These are phyloP conservation scores for Gracilaria domingensis DNA, from an alignment of 23 red algal genomes.

Conservation along the genomic window DNA sequence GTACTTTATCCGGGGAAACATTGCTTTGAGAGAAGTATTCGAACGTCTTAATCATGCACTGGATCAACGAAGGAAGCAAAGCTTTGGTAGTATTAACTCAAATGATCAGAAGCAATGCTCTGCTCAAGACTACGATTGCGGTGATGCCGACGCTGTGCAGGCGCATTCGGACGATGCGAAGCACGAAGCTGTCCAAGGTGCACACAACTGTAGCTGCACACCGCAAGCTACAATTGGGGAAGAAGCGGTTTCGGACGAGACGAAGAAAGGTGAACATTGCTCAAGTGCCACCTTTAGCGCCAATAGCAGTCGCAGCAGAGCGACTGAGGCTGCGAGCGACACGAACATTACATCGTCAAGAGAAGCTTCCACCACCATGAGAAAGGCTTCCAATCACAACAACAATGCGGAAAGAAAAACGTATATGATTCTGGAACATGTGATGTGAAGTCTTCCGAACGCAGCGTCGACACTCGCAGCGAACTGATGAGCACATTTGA, in stretches of 20 bases:
- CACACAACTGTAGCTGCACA: too few species aligned
- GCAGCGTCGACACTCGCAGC: conserved; percentile 18
- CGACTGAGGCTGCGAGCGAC: conserved; percentile 17
- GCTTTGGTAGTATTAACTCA: conserved; percentile 5
- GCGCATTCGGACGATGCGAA: not conserved
- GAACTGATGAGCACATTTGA: conserved; percentile 45
- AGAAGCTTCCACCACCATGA: not conserved
- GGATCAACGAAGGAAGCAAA: conserved; percentile 27
- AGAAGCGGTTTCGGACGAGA: not conserved
- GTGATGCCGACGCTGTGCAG: not conserved
- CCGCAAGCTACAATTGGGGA: not conserved
- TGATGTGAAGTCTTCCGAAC: conserved; percentile 7
- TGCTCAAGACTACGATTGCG: not conserved
- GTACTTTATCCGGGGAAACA: conserved; percentile 47
- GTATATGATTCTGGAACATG: conserved; percentile 5
- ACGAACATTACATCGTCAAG: conserved; percentile 6
- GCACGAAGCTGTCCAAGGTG: not conserved
- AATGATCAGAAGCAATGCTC: not conserved
- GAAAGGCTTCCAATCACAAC: not conserved
- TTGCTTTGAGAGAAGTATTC: conserved; percentile 34
- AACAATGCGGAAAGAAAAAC: not conserved
- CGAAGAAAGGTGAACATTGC: not conserved
- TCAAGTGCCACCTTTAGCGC: not conserved
- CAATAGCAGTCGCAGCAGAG: conserved; percentile 24
- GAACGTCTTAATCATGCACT: conserved; percentile 23